Evolutionary conservation across 2,329 filamentous ascomycete species (phyloP), one percentile per base, ranked within the genome.

Genomic region (Botrytis elliptica): DNA sequence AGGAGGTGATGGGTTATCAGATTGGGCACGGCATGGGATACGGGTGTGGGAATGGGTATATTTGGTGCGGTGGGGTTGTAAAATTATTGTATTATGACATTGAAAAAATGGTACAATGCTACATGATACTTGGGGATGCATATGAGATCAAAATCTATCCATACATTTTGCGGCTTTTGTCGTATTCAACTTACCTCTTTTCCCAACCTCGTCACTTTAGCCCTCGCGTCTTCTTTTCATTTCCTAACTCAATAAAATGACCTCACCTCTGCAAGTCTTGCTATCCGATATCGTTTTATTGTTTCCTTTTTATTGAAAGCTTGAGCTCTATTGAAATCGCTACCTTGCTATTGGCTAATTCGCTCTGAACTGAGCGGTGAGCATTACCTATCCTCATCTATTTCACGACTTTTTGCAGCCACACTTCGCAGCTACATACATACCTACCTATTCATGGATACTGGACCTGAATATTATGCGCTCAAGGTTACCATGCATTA

Each of bases 71-170:
- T 68, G 36, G n/a, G 36, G 66, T 16, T 69, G 66, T 69, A 69
- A 33, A 57, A 57, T 57, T 69, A 65, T 70, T 70, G 74, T 71
- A 71, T 71, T 62, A 73, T 75, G 73, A 57, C 49, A 69, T 69
- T 38, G 22, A 42, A 57, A 29, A n/a, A 33, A 69, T 33, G n/a
- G n/a, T 57, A 57, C n/a, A 57, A 57, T 42, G 49, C 10, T 42
- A 29, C 38, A 9, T 68, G 66, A 52, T 57, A 57, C 49, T 57
- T 22, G 36, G 25, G 33, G 49, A 57, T 69, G 66, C 49, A 69
- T 68, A 59, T 57, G 66, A 33, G 33, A 57, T 57, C 38, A 42
- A 33, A 33, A 69, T 69, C 66, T 57, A 42, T n/a, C 49, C 38
- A 25, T 18, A 42, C 16, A 42, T 40, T 33, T 42, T 42, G 25